Evolutionary conservation across 306 rosid genomes (phyloP).

Genomic region (Hylodesmum podocarpum): DNA sequence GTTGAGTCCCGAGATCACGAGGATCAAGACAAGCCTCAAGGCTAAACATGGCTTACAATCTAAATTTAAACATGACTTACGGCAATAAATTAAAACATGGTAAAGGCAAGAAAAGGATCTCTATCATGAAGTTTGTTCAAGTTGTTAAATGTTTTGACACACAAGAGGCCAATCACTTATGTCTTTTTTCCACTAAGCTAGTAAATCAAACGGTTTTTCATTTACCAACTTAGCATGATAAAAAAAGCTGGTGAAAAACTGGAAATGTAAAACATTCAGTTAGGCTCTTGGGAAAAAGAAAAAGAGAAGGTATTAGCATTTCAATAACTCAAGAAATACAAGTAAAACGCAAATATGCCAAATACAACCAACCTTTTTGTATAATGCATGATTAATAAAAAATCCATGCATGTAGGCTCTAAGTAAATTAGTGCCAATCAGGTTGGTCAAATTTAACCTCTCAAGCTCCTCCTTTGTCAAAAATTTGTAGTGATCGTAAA

Average conservation of each 20-base stretch:
- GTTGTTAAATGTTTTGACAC: neutral
- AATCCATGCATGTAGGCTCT: constrained; percentile 93
- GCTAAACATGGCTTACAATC: no score
- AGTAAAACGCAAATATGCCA: constrained; percentile 15
- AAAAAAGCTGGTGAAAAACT: neutral
- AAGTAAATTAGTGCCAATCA: constrained; percentile 76
- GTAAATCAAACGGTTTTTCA: neutral
- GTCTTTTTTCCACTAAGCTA: neutral
- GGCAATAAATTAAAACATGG: neutral
- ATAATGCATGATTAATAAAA: constrained; percentile 64
- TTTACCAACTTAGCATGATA: constrained; percentile 4
- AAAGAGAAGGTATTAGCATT: neutral
- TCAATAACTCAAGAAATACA: neutral
- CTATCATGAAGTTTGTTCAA: constrained; percentile 8
- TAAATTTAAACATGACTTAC: neutral
- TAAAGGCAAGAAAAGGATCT: neutral
- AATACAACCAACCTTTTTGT: constrained; percentile 62
- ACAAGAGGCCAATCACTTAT: neutral
- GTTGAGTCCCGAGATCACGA: no score
- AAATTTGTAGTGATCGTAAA: constrained; percentile 73
- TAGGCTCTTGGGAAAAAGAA: neutral
- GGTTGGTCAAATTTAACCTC: constrained; percentile 68
- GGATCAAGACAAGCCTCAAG: no score
- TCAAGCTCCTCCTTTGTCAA: constrained; percentile 91
- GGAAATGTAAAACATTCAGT: neutral